These are phyloP conservation scores for Rhizophagus prolifer DNA, from an alignment of 192 early-diverging fungal genomes.

Conservation along the genomic window DNA sequence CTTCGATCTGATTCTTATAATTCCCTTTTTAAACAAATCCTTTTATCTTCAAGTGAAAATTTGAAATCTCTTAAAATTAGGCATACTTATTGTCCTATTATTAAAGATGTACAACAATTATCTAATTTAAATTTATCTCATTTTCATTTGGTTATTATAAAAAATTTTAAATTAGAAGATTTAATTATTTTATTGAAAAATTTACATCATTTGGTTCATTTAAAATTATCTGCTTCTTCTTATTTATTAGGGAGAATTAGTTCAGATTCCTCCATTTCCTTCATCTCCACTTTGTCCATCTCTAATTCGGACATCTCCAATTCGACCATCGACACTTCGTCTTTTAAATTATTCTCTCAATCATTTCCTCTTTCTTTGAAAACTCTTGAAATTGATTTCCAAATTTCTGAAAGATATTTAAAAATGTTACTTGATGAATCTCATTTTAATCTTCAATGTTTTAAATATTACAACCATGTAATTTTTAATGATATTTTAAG, in stretches of 20 bases:
- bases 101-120: background rate
- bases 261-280: no score
- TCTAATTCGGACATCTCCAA: no score
- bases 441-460: background rate
- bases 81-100: background rate
- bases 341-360: background rate
- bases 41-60: background rate
- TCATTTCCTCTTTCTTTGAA: background rate
- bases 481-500: no score
- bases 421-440: background rate
- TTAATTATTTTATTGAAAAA: background rate
- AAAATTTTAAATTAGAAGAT: background rate
- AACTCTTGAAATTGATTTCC: background rate
- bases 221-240: background rate
- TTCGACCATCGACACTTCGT: no score
- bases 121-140: background rate
- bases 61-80: background rate
- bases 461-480: no score
- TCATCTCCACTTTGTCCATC: no score
- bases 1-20: no score
- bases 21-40: background rate
- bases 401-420: background rate
- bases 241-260: no score
- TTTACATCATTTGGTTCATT: background rate
- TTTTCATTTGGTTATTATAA: background rate